A percentile compares a stretch with the other conserved stretches of the same genome.
phyloP scores from a whole-genome alignment of 768 basidiomycete species.

The Leccinum sublutescens region DNA sequence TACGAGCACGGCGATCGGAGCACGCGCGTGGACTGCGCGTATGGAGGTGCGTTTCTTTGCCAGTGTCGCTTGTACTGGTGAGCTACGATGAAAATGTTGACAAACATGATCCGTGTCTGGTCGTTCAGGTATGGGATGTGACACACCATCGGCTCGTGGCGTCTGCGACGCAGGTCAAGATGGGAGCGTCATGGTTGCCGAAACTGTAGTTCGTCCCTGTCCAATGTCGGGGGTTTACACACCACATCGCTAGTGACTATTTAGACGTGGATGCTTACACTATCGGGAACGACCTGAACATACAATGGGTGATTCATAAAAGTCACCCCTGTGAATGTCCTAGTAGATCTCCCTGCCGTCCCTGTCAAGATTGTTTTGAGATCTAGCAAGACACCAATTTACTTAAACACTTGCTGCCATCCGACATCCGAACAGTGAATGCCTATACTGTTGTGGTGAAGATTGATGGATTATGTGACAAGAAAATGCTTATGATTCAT shows the following conservation, averaged over 20 bases:
- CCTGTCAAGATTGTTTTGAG: constrained; percentile 71
- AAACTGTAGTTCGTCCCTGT: constrained; percentile 14
- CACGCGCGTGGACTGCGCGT: constrained; percentile 32
- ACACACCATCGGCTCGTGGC: constrained; percentile 41
- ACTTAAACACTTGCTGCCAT: constrained; percentile 64
- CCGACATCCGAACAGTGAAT: constrained; percentile 81
- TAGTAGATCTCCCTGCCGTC: constrained; percentile 66
- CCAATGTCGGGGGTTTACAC: too few relatives aligned
- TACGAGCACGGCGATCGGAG: constrained; percentile 35
- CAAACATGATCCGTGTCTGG: background rate
- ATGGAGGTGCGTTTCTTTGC: constrained; percentile 35
- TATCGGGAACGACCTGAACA: too few relatives aligned
- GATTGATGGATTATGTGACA: constrained; percentile 58
- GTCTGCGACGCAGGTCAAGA: constrained; percentile 42
- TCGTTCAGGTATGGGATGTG: constrained; percentile 41
- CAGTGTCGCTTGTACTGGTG: background rate
- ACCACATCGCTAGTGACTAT: too few relatives aligned
- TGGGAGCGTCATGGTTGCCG: constrained; percentile 23
- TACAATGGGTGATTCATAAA: too few relatives aligned
- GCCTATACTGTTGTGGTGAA: constrained; percentile 85
- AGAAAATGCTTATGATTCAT: constrained; percentile 63
- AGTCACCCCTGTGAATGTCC: constrained; percentile 50
- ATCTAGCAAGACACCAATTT: constrained; percentile 72
- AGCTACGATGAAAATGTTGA: background rate
- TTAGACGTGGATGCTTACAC: too few relatives aligned